Base-by-base conservation (phyloP, 306 rosid species). In the Prunus mongolica region DNA sequence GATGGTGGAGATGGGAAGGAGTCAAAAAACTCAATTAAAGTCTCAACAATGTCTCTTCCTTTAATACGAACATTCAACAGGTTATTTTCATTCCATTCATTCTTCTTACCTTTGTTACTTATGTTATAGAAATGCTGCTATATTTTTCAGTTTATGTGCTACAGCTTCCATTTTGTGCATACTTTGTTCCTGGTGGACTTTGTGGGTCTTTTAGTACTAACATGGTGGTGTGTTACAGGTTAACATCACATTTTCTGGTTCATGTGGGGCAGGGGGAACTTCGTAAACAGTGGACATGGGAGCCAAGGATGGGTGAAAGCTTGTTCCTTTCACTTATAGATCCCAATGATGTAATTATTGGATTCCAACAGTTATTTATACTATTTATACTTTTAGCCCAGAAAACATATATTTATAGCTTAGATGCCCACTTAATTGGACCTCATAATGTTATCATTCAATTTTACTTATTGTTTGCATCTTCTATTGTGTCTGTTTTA, bases 271-370 rank as follows among this genome's bases (percentile, higher is more conserved):
- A 85, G 75, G 91, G 89, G 72, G 96, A 84, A 78, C 88, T 92
- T 73, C 67, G 72, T 78, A 89, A 88, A 83, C 93, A 78, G 80
- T 94, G 98, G 98, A 87, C 87, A 51, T 94, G 98, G 98, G 96
- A 94, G 79, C 93, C 98, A 69, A 81, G 78, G 68, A 91, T 94
- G 97, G 89, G 96, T 67, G 97, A 94, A 83, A 88, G 95, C 89
- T 76, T 94, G 88, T 84, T 92, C 79, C 98, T 94, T 85, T 86
- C 91, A 1, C 97, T 94, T 71, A 78, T 92, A 73, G 98, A 94
- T 89, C 89, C 95, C 2, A 83, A 85, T 79, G 97, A 94, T 88
- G 98, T 94, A 76, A 70, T 45, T 14, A 46, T 46, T 55, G 65
- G 25, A 54, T 72, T 52, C 16, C 16, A 8, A 69, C 25, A 25